phyloP scores from a whole-genome alignment of 768 basidiomycete genomes.

The Kwoniella sp. region DNA sequence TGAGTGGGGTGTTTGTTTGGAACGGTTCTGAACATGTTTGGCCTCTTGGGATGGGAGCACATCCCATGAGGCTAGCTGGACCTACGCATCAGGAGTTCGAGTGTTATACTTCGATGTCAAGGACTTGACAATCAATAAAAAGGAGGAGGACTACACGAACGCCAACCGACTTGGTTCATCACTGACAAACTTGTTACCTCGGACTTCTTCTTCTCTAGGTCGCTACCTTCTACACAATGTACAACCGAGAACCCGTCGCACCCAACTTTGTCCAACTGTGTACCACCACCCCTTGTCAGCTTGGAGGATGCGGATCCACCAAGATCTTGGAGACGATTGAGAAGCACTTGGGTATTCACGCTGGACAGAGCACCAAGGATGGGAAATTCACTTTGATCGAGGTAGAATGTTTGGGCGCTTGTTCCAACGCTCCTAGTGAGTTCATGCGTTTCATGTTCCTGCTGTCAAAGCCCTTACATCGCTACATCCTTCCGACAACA shows the following conservation, averaged over 20 bases:
- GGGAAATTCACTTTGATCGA: constrained; percentile 97
- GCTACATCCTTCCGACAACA: no score
- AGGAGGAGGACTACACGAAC: no score
- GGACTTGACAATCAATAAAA: no score
- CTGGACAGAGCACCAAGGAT: constrained; percentile 91
- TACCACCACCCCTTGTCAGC: constrained; percentile 98
- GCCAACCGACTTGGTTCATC: no score
- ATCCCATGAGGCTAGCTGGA: background rate
- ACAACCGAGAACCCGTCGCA: constrained; percentile 96
- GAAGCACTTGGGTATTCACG: constrained; percentile 77
- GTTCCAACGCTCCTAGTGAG: constrained; percentile 72
- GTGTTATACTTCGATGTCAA: no score
- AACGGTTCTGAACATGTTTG: no score
- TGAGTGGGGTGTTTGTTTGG: constrained; percentile 19
- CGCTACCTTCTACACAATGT: constrained; percentile 99
- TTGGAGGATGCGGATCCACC: constrained; percentile 74
- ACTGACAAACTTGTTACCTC: no score
- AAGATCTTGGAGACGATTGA: constrained; percentile 84
- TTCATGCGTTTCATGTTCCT: constrained; percentile 2
- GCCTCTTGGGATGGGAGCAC: background rate
- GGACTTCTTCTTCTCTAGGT: constrained; percentile 59
- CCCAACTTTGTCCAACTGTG: constrained; percentile 95
- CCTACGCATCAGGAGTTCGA: background rate
- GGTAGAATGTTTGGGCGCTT: constrained; percentile 98
- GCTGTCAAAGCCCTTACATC: background rate